Evolutionary conservation across 805 yeast genomes (phyloP).

Genomic region (Ogataea paradorogensis): DNA sequence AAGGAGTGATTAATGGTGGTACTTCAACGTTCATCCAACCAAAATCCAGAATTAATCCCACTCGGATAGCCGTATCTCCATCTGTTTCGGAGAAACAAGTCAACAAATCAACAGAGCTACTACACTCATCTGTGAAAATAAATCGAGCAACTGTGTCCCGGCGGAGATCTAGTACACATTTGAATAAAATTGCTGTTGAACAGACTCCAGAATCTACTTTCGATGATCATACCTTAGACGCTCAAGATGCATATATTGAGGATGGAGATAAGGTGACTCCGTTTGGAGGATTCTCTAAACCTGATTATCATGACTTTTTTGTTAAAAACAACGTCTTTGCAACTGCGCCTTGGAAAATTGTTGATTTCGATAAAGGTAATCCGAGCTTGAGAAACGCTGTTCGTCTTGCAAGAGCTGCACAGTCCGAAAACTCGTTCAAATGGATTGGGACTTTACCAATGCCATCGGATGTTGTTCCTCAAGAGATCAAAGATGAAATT

Average conservation of each 20-base stretch:
- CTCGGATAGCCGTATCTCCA: constrained; percentile 7
- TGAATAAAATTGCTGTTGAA: constrained; percentile 3
- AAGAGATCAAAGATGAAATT: constrained; percentile 52
- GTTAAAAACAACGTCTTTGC: constrained; percentile 47
- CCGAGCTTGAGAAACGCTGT: constrained; percentile 88
- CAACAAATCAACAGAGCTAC: constrained; percentile 14
- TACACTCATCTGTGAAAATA: constrained; percentile 20
- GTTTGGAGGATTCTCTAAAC: constrained; percentile 73
- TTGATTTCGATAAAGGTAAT: constrained; percentile 71
- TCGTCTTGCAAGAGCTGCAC: constrained; percentile 48
- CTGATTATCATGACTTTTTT: constrained; percentile 49
- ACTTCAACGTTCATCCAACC: constrained; percentile 28
- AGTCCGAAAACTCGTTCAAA: constrained; percentile 37
- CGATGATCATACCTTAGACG: constrained; percentile 1
- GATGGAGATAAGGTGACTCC: constrained; percentile 44
- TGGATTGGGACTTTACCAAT: constrained; percentile 95
- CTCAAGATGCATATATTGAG: constrained; percentile 2
- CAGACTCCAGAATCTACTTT: not conserved
- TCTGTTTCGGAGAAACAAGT: constrained; percentile 22
- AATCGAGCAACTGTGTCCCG: constrained; percentile 16
- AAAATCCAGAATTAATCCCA: constrained; percentile 11
- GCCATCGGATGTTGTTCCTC: constrained; percentile 81
- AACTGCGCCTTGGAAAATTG: constrained; percentile 71
- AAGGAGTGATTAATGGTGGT: constrained; percentile 7
- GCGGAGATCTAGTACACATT: constrained; percentile 12